Conservation (phyloP, 116 monocot genomes). For the Zostera marina region DNA sequence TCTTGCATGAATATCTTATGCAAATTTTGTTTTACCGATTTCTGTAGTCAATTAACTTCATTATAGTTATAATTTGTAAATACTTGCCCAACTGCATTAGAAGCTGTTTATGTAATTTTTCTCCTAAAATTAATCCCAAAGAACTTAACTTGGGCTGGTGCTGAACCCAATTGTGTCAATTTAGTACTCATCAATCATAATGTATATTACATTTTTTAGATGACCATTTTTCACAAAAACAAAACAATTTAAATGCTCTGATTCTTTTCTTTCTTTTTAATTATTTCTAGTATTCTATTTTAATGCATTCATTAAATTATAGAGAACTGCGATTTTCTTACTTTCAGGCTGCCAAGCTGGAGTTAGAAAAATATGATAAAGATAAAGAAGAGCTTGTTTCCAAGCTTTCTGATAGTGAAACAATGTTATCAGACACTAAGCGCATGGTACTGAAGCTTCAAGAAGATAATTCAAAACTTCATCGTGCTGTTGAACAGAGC, state of each 20-base stretch:
- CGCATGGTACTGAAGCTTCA: constrained; percentile 61
- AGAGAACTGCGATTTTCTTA: not conserved
- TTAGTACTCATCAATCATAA: too few species aligned
- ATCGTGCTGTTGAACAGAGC: constrained; percentile 72
- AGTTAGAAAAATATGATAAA: constrained; percentile 35
- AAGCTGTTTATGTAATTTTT: too few species aligned
- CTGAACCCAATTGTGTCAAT: too few species aligned
- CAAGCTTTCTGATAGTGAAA: constrained; percentile 56
- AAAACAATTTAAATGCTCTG: too few species aligned
- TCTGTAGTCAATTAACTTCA: not conserved
- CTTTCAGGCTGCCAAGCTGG: constrained; percentile 51
- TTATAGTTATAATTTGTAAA: not conserved
- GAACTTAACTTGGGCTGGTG: too few species aligned
- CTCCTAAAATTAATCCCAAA: too few species aligned
- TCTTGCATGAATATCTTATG: not conserved
- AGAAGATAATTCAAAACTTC: constrained; percentile 84
- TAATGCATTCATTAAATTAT: not conserved
- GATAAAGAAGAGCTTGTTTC: constrained; percentile 47
- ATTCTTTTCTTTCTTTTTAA: too few species aligned
- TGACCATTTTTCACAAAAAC: too few species aligned
- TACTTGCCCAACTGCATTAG: too few species aligned
- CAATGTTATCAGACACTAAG: constrained; percentile 46
- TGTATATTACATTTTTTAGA: too few species aligned
- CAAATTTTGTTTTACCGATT: not conserved
- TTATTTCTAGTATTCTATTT: not conserved